phyloP scores from a whole-genome alignment of 2,329 filamentous ascomycete genomes.

The Rutstroemia sp. region DNA sequence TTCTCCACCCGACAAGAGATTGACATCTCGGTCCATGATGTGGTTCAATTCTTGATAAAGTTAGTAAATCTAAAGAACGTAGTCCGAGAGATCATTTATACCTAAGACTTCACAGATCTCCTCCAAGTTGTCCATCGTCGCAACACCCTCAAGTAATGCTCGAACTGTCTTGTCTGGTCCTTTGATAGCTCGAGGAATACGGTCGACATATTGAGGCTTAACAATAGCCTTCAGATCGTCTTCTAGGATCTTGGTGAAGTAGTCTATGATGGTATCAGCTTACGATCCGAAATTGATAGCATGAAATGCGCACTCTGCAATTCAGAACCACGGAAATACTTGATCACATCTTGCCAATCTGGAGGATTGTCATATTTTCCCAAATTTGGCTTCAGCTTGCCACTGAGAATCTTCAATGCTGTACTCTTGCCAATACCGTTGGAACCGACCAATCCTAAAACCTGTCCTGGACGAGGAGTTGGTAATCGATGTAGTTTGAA shows the following conservation, averaged over 20 bases:
- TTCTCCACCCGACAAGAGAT: constrained; percentile 89
- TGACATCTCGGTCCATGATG: constrained; percentile 87
- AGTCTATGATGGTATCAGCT: constrained; percentile 51
- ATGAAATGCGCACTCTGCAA: constrained; percentile 67
- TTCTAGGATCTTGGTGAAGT: constrained; percentile 97
- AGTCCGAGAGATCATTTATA: constrained; percentile 25
- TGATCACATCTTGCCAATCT: constrained; percentile 98
- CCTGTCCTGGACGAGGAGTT: constrained; percentile 90
- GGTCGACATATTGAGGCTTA: constrained; percentile 96
- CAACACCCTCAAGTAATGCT: constrained; percentile 67
- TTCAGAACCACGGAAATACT: constrained; percentile 96
- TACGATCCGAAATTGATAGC: not conserved
- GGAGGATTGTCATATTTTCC: constrained; percentile 93
- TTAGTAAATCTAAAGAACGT: not conserved
- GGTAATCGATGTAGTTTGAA: constrained; percentile 98
- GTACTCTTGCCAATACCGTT: constrained; percentile 99
- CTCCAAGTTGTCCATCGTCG: constrained; percentile 71
- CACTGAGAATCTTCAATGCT: constrained; percentile 96
- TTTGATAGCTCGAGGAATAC: constrained; percentile 89
- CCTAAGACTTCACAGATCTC: constrained; percentile 74
- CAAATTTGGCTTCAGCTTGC: constrained; percentile 97
- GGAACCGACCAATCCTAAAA: constrained; percentile 92
- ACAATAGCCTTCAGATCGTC: constrained; percentile 96
- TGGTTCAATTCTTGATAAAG: constrained; percentile 70
- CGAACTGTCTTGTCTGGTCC: constrained; percentile 73